Conservation (phyloP, 2,329 filamentous ascomycete genomes). For the Pezicula rhizophila region DNA sequence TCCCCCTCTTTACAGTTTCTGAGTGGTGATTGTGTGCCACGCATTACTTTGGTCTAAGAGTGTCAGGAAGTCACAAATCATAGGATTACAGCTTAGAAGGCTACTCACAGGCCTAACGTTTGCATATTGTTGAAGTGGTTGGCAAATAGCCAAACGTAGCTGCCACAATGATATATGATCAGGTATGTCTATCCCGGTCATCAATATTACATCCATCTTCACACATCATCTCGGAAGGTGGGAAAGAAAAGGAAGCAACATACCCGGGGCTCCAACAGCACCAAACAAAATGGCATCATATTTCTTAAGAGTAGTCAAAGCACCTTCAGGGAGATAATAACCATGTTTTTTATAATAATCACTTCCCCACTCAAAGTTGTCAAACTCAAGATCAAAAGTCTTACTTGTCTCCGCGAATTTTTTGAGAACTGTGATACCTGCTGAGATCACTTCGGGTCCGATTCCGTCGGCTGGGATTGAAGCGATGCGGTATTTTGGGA, state of each 20-base stretch:
- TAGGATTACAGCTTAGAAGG: too few relatives aligned
- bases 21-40: slow-evolving; percentile 50
- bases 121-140: slow-evolving; percentile 56
- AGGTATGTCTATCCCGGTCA: slow-evolving; percentile 40
- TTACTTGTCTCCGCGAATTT: slow-evolving; percentile 43
- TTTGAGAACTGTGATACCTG: slow-evolving; percentile 54
- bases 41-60: slow-evolving; percentile 42
- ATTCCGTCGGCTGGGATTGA: slow-evolving; percentile 60
- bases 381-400: slow-evolving; percentile 56
- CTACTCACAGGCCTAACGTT: slow-evolving; percentile 46
- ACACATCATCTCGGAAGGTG: background rate
- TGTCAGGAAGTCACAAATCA: too few relatives aligned
- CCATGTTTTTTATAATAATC: slow-evolving; percentile 52
- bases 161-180: slow-evolving; percentile 60
- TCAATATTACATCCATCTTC: too few relatives aligned
- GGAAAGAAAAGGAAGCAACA: slow-evolving; percentile 2
- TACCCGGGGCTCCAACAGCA: slow-evolving; percentile 51
- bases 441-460: slow-evolving; percentile 55
- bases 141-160: slow-evolving; percentile 56
- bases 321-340: slow-evolving; percentile 53
- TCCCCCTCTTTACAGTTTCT: slow-evolving; percentile 36
- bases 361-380: slow-evolving; percentile 54
- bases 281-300: slow-evolving; percentile 56
- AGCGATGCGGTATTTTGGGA: slow-evolving; percentile 41
- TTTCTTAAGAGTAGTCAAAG: slow-evolving; percentile 45